Base-by-base conservation (phyloP, 2,329 filamentous ascomycete genomes). In the Ceratocystis albifundus region DNA sequence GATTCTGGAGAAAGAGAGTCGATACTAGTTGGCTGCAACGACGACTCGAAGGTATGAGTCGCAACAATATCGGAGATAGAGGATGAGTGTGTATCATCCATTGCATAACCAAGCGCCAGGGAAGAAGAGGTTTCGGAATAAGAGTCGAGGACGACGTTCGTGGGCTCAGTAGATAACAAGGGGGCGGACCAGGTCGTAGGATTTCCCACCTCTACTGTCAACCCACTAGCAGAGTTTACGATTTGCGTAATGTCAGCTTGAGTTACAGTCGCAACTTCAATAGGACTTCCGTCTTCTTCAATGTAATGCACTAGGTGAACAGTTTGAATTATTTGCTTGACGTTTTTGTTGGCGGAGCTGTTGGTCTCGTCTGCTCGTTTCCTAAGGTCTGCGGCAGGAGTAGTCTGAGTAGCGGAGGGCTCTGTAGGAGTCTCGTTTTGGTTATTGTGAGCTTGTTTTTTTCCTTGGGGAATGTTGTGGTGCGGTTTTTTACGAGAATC, bases 261-360 rank as follows among this genome's bases (percentile, higher is more conserved):
- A 69, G 71, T 73, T 65, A 78, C 70, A 41, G 81, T 84, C 67
- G 77, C 73, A 25, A 78, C 72, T 64, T 76, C 73, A 59, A 82
- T 71, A 62, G 78, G 75, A 32, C 75, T 76, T 68, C 82, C 82
- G 57, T 73, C 71, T 59, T 74, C 74, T 73, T 84, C 80, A 69
- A 83, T 77, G 68, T 80, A 71, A 70, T 83, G 78, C 66, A 84
- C 73, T 72, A 84, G 75, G 30, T 81, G 82, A 69, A 84, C 74
- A 70, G 82, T 84, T 72, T 82, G 77, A 65, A 83, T 75, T 71
- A 84, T 75, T 68, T 75, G 74, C 15, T 76, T 79, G 70, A 81
- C 74, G 70, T 76, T 25, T 15, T 59, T 1, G 17, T 61, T 20
- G 22, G 48, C 48, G 8, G 44, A 63, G 25, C 44, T 50, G 30